Evolutionary conservation across 768 basidiomycete genomes (phyloP), one percentile per base, ranked within the genome.

Genomic region (Termitomyces sp.): DNA sequence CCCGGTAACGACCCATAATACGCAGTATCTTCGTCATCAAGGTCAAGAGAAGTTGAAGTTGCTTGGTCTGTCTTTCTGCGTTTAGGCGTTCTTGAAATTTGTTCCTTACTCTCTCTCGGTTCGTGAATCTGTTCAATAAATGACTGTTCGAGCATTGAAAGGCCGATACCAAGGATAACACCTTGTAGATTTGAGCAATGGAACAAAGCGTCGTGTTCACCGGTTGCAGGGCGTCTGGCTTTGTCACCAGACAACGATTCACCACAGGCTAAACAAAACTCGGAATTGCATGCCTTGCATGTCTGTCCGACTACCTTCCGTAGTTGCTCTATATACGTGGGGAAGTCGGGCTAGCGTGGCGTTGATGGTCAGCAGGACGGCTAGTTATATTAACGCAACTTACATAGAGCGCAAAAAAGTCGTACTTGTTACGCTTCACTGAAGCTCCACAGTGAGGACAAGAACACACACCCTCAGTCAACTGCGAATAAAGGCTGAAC

Each of bases 121-220:
- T 76, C 76, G 56, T 74, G 72, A 34, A 62, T 72, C 53, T 85
- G 83, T 41, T 87, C 83, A 36, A 77, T 69, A 66, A 87, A 95
- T 36, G 80, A 71, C 54, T 83, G 78, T 69, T 96, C 92, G 43
- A 96, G 79, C 84, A 92, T 92, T 36, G 84, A 84, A 44, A 96
- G 80, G 9, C 95, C 94, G 39, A 96, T 79, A n/a, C 94, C 95
- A 5, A 98, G 76, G 61, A 97, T 86, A 14, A 92, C 83, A 39
- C 94, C 95, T 72, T 97, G 90, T 36, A 96, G 69, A 66, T 92
- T 90, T 6, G 91, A 81, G 70, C 94, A 97, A 72, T 97, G 94
- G 67, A 95, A 92, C 57, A 96, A 72, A 13, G 80, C 78, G 55
- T 83, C 80, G 46, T 84, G 81, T 29, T 74, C 71, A 9, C 75